Conservation (phyloP, 2,329 filamentous ascomycete species). For the Mollisiaceae sp. region DNA sequence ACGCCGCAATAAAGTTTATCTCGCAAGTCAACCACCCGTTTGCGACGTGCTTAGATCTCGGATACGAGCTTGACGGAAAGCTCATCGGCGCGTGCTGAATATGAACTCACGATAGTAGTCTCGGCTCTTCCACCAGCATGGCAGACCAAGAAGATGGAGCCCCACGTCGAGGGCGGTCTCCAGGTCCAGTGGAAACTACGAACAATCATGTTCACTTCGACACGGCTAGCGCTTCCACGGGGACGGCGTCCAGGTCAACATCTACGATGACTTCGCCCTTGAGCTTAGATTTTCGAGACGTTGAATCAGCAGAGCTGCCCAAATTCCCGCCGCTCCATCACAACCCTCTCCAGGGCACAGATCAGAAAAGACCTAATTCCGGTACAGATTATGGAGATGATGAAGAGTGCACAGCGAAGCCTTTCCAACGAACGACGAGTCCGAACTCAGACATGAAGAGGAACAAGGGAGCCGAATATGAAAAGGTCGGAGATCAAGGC, state of each 20-base stretch:
- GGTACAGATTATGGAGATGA: slow-evolving; percentile 54
- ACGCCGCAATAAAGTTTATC: neutral
- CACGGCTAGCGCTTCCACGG: slow-evolving; percentile 32
- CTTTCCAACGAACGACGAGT: slow-evolving; percentile 61
- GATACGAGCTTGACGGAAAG: neutral
- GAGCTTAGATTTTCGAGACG: slow-evolving; percentile 35
- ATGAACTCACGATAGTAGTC: slow-evolving; percentile 26
- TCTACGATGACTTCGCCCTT: slow-evolving; percentile 44
- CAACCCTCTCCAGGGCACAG: slow-evolving; percentile 26
- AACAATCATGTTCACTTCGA: slow-evolving; percentile 38
- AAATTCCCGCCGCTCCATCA: slow-evolving; percentile 39
- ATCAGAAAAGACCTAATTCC: slow-evolving; percentile 31
- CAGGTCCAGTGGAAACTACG: slow-evolving; percentile 30
- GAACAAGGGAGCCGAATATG: slow-evolving; percentile 41
- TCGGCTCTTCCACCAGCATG: slow-evolving; percentile 33
- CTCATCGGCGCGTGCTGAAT: slow-evolving; percentile 1
- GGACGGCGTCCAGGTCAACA: slow-evolving; percentile 37
- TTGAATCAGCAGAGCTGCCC: slow-evolving; percentile 33
- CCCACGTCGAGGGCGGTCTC: slow-evolving; percentile 35
- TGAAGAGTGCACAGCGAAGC: slow-evolving; percentile 61
- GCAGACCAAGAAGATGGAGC: slow-evolving; percentile 39
- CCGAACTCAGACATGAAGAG: slow-evolving; percentile 42
- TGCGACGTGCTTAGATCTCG: neutral
- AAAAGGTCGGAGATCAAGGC: slow-evolving; percentile 48
- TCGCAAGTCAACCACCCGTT: neutral